Conservation (phyloP, 257 asterid genomes). For the Solanum pinnatisectum region DNA sequence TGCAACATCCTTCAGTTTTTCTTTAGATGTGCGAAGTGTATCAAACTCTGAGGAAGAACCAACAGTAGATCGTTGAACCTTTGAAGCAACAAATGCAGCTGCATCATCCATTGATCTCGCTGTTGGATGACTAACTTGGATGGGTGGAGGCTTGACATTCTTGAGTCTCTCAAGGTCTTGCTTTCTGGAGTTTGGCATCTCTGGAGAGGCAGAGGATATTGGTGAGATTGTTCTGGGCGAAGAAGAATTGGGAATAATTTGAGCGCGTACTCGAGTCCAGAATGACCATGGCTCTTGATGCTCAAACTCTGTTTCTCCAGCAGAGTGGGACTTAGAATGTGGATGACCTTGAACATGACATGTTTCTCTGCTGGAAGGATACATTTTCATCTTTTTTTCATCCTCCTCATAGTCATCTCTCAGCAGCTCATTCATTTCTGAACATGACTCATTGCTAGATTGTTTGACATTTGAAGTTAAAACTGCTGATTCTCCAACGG, state of each 20-base stretch:
- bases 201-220: conserved; percentile 24
- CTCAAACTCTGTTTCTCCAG: conserved; percentile 46
- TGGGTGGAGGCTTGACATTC: conserved; percentile 2
- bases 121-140: conserved; percentile 13
- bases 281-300: conserved; percentile 24
- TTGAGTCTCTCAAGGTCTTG: conserved; percentile 16
- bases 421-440: background rate
- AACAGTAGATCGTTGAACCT: conserved; percentile 10
- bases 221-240: background rate
- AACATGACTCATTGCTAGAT: background rate
- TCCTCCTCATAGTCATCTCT: background rate
- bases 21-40: conserved; percentile 4
- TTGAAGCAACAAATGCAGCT: conserved; percentile 3
- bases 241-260: conserved; percentile 1
- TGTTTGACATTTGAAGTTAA: background rate
- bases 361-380: conserved; percentile 13
- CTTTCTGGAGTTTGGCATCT: conserved; percentile 6
- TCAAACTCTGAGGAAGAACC: conserved; percentile 31
- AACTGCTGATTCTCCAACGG: background rate
- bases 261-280: conserved; percentile 6
- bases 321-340: conserved; percentile 48
- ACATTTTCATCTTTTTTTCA: background rate
- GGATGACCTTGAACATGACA: conserved; percentile 4
- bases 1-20: background rate
- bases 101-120: conserved; percentile 11